Evolutionary conservation across 169 alveolate species (phyloP).

Genomic region (Theileria annulata): DNA sequence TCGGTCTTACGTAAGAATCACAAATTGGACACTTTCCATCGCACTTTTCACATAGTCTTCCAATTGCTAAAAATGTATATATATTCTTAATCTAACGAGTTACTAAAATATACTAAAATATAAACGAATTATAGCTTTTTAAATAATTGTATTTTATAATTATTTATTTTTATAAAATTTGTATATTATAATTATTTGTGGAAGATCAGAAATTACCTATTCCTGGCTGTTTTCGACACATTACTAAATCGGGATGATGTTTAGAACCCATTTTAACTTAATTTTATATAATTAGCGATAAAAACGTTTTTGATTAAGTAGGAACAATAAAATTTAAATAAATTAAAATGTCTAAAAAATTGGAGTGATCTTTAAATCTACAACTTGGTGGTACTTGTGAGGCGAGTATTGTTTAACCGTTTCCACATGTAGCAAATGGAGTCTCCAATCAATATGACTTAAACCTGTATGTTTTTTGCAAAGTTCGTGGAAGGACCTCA

Average conservation of each 20-base stretch:
- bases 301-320: neutral
- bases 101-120: neutral
- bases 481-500: slow-evolving; percentile 7
- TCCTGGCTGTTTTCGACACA: slow-evolving; percentile 99
- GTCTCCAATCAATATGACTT: neutral
- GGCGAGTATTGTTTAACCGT: slow-evolving; percentile 29
- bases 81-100: neutral
- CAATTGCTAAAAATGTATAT: slow-evolving; percentile 82
- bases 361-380: slow-evolving; percentile 26
- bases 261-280: slow-evolving; percentile 53
- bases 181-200: neutral
- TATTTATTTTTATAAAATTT: neutral
- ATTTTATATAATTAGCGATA: neutral
- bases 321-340: neutral
- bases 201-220: slow-evolving; percentile 73
- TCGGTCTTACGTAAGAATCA: slow-evolving; percentile 98
- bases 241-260: slow-evolving; percentile 93
- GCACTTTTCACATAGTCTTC: slow-evolving; percentile 96
- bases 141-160: neutral
- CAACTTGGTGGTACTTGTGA: slow-evolving; percentile 26
- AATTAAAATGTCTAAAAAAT: neutral
- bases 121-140: neutral
- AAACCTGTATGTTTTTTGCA: neutral
- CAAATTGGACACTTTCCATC: slow-evolving; percentile 99
- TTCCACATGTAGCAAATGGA: slow-evolving; percentile 11